These are phyloP conservation scores for Ustilago hordei DNA, from an alignment of 1,284 basidiomycete species.

Conservation along the genomic window DNA sequence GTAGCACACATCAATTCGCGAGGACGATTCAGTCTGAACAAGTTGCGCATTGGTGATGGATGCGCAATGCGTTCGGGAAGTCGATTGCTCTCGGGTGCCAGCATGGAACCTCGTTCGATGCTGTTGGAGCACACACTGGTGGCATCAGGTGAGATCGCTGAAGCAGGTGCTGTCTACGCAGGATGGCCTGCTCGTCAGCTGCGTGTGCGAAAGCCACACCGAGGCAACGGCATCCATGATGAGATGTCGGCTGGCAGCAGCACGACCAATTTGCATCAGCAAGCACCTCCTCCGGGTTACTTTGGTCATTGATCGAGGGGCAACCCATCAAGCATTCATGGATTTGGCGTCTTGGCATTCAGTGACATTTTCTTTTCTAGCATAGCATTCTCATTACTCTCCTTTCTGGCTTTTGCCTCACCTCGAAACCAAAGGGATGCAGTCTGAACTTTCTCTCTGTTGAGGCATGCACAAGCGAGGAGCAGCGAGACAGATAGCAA, in stretches of 20 bases:
- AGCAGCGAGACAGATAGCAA: too few relatives aligned
- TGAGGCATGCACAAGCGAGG: too few relatives aligned
- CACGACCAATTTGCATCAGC: constrained; percentile 42
- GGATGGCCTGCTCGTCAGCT: constrained; percentile 68
- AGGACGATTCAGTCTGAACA: constrained; percentile 68
- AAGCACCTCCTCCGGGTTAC: constrained; percentile 48
- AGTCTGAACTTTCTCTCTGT: not conserved
- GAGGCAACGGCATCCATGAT: constrained; percentile 28
- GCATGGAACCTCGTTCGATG: constrained; percentile 68
- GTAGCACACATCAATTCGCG: constrained; percentile 70
- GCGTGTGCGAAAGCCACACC: constrained; percentile 51
- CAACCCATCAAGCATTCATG: not conserved
- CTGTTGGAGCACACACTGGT: constrained; percentile 68
- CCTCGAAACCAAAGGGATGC: not conserved
- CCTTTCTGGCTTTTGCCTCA: not conserved
- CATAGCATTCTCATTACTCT: constrained; percentile 7
- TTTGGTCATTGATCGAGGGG: constrained; percentile 30
- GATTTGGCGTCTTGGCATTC: not conserved
- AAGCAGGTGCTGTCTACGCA: constrained; percentile 67
- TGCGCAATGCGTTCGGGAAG: constrained; percentile 67
- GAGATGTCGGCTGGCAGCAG: constrained; percentile 50
- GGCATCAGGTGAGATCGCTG: constrained; percentile 68
- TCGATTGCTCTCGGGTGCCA: constrained; percentile 66
- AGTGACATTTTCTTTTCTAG: not conserved
- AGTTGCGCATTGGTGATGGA: constrained; percentile 67